Evolutionary conservation across 441 rosid genomes (phyloP), one percentile per base, ranked within the genome.

Genomic region (Raphanus hybrid): DNA sequence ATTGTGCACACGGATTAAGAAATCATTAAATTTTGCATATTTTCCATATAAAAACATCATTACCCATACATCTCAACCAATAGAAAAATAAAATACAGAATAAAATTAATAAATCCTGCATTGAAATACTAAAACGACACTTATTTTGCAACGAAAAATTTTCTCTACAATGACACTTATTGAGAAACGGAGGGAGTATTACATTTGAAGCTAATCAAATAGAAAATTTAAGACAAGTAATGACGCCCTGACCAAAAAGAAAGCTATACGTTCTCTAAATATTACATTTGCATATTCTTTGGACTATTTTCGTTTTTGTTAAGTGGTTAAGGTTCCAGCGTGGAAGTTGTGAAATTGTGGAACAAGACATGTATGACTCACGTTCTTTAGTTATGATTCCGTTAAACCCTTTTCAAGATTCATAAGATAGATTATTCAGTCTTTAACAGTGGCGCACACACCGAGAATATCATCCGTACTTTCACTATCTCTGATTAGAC

Each of bases 341-440:
- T 78, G 84, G 74, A 68, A 57, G 84, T 69, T 80, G 79, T 58
- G 67, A 50, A 54, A 62, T 37, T 54, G 23, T 68, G 70, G 63
- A 79, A 62, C 70, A 83, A 68, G 85, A 85, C 89, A 87, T 87
- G 75, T 81, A 78, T 66, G 80, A 48, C 78, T 69, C 91, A 85
- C 91, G 86, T 84, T 87, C 79, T 81, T 83, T 88, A 84, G 83
- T 82, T 75, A 84, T 85, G 84, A 69, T 69, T 23, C 52, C 65
- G 48, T 29, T 15, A 37, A 37, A 61, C 70, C 52, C 3, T 4
- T 75, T 69, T 61, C 32, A 43, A 64, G 57, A 50, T 52, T 48
- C 58, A 6, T 50, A 50, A 14, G 57, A n/a, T 14, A 50, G 57
- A 50, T 81, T 85, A 14, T 52, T 48, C 45, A 80, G 73, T 80